Evolutionary conservation across 495 filamentous ascomycete genomes (phyloP).

Genomic region (Aspergillus conjunctus): DNA sequence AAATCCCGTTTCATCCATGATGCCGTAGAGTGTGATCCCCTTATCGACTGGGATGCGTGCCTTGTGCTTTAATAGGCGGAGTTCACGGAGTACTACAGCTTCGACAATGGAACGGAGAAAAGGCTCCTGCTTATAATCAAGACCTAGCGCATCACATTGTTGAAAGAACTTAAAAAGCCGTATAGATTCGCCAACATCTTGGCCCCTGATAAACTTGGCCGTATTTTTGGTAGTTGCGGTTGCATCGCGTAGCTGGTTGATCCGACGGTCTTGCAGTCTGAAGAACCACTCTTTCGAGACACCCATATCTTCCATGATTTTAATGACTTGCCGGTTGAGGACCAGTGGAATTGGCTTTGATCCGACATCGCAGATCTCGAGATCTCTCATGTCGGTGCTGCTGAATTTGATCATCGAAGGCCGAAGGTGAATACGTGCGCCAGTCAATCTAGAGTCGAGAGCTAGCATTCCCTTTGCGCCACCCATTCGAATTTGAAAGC

Average conservation of each 20-base stretch:
- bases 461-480: slow-evolving; percentile 72
- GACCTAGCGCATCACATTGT: slow-evolving; percentile 48
- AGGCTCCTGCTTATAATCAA: slow-evolving; percentile 63
- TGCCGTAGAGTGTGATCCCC: slow-evolving; percentile 73
- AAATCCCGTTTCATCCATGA: slow-evolving; percentile 79
- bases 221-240: slow-evolving; percentile 58
- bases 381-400: slow-evolving; percentile 49
- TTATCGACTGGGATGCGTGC: slow-evolving; percentile 68
- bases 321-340: slow-evolving; percentile 77
- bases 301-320: slow-evolving; percentile 76
- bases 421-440: slow-evolving; percentile 59
- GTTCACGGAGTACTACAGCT: slow-evolving; percentile 60
- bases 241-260: slow-evolving; percentile 58
- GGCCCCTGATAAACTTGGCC: slow-evolving; percentile 59
- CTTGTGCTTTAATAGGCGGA: slow-evolving; percentile 74
- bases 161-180: slow-evolving; percentile 61
- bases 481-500: slow-evolving; percentile 67
- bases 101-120: slow-evolving; percentile 70
- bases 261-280: slow-evolving; percentile 56
- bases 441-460: slow-evolving; percentile 59
- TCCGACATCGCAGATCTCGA: slow-evolving; percentile 76
- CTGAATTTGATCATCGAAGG: slow-evolving; percentile 80
- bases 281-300: slow-evolving; percentile 60
- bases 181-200: slow-evolving; percentile 56
- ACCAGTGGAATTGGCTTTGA: slow-evolving; percentile 65